Percentiles rank a stretch among this genome's conserved stretches.
These are phyloP conservation scores for Solanum piurae DNA, from an alignment of 257 asterid genomes.

Conservation along the genomic window DNA sequence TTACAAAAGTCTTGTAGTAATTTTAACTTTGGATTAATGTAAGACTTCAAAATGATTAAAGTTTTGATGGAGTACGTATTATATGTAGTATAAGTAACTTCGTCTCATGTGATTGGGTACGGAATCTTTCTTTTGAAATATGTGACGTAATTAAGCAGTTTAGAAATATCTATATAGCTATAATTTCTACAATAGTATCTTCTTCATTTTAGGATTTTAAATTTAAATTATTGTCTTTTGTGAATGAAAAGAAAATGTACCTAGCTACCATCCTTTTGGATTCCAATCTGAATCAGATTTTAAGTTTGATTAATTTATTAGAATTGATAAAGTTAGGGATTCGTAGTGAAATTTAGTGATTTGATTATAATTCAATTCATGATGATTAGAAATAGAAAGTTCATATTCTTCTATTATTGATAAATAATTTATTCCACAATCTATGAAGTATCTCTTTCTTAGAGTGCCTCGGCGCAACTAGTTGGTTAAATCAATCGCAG, in stretches of 20 bases:
- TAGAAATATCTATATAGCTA: not conserved
- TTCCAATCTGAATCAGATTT: not conserved
- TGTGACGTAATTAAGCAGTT: not conserved
- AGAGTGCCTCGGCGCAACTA: not conserved
- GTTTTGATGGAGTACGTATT: not conserved
- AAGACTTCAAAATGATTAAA: not conserved
- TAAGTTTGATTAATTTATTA: too few species aligned
- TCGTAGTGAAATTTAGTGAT: not conserved
- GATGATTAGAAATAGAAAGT: not conserved
- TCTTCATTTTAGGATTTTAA: too few species aligned
- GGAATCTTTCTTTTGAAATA: not conserved
- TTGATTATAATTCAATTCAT: not conserved
- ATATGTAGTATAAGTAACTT: not conserved
- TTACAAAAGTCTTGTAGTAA: not conserved
- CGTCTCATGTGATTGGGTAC: not conserved
- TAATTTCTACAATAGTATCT: not conserved
- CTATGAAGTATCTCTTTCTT: not conserved
- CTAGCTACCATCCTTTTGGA: not conserved
- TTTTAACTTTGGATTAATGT: not conserved
- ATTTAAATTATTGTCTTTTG: not conserved
- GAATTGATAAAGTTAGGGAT: not conserved
- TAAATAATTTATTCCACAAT: not conserved
- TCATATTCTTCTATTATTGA: too few species aligned
- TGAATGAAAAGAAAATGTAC: too few species aligned
- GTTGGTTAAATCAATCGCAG: not conserved